A percentile compares a stretch with the other conserved stretches of the same genome.
These are phyloP conservation scores for Echinochloa phyllopogon DNA, from an alignment of 176 grass and related monocot genomes.

Conservation along the genomic window DNA sequence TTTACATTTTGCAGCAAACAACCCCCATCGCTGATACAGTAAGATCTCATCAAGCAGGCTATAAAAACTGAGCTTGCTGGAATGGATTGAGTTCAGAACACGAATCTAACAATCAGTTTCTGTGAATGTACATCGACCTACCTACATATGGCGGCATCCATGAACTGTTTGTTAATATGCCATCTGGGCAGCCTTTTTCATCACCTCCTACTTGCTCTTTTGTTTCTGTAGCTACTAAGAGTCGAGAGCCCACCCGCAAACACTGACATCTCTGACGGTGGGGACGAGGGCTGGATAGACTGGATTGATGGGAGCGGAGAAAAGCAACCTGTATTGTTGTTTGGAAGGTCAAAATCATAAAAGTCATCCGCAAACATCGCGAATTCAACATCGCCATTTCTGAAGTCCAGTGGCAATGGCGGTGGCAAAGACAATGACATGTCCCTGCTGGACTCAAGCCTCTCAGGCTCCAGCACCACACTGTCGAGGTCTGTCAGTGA, in stretches of 20 bases:
- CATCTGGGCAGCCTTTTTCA: conserved; percentile 19
- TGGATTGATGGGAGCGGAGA: conserved; percentile 49
- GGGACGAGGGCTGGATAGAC: conserved; percentile 49
- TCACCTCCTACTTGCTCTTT: conserved; percentile 51
- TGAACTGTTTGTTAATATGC: conserved; percentile 42
- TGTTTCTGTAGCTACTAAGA: conserved; percentile 55
- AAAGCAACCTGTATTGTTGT: conserved; percentile 37
- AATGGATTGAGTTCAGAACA: conserved; percentile 38
- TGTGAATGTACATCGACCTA: conserved; percentile 61
- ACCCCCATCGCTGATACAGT: conserved; percentile 12
- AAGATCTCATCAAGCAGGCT: conserved; percentile 55
- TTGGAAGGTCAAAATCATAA: conserved; percentile 46
- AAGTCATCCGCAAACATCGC: conserved; percentile 30
- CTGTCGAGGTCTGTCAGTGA: conserved; percentile 76
- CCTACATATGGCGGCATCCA: conserved; percentile 46
- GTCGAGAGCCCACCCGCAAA: conserved; percentile 58
- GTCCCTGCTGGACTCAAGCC: conserved; percentile 46
- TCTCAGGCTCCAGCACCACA: conserved; percentile 54
- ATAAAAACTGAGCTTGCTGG: conserved; percentile 58
- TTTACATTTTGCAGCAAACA: conserved; percentile 30
- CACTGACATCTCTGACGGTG: conserved; percentile 58
- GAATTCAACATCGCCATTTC: conserved; percentile 42
- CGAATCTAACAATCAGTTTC: conserved; percentile 46
- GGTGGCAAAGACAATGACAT: background rate
- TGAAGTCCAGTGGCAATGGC: conserved; percentile 37